These are phyloP conservation scores for Flagelloscypha sp. DNA, from an alignment of 768 basidiomycete species.

Conservation along the genomic window DNA sequence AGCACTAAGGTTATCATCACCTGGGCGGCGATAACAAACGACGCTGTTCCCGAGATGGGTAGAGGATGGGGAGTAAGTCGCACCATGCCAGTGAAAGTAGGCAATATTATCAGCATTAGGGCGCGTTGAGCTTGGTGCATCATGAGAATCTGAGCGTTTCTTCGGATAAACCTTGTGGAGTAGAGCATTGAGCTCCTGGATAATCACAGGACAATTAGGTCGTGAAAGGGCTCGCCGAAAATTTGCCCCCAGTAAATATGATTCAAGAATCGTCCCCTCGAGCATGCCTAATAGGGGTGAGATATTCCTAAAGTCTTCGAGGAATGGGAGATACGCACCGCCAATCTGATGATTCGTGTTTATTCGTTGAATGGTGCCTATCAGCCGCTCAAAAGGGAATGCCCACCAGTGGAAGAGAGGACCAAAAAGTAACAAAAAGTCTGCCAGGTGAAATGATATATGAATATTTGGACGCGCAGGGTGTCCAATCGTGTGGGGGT, in stretches of 20 bases:
- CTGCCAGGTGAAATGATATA: constrained; percentile 18
- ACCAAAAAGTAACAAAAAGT: constrained; percentile 23
- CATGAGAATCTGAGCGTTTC: constrained; percentile 3
- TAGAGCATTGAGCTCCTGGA: constrained; percentile 5
- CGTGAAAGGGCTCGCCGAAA: constrained; percentile 7
- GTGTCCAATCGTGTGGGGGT: constrained; percentile 7
- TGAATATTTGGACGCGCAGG: constrained; percentile 20
- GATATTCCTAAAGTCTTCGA: constrained; percentile 11
- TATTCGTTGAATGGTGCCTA: constrained; percentile 27
- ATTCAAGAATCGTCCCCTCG: constrained; percentile 8
- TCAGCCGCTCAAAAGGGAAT: constrained; percentile 28
- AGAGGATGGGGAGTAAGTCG: constrained; percentile 5
- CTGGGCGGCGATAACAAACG: constrained; percentile 4
- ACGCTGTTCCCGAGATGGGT: constrained; percentile 15
- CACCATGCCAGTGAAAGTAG: neutral
- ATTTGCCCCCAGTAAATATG: constrained; percentile 9
- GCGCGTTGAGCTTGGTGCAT: no score
- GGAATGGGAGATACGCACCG: neutral
- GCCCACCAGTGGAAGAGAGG: constrained; percentile 31
- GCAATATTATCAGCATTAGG: no score
- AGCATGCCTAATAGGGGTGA: constrained; percentile 10
- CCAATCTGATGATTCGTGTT: constrained; percentile 18
- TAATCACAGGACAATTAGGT: constrained; percentile 4
- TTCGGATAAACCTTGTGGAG: constrained; percentile 6
- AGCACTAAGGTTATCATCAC: constrained; percentile 4